Percentiles rank a stretch among this genome's conserved stretches.
phyloP scores from a whole-genome alignment of 352 stramenopile species.

The Aphanomyces stellatus region DNA sequence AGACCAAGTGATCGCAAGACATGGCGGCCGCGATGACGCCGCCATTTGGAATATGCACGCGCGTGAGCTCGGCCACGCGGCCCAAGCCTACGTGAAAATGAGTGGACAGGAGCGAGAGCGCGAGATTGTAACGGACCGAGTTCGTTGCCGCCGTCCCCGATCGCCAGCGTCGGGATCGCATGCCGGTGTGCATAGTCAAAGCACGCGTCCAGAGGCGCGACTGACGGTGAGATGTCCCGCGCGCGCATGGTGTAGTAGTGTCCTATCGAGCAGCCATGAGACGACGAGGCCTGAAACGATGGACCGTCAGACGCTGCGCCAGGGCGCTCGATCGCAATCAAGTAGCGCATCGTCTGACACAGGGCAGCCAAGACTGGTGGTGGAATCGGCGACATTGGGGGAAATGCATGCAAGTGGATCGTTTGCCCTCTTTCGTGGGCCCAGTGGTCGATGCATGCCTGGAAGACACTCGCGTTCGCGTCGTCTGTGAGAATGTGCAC shows the following conservation, averaged over 20 bases:
- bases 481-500: slow-evolving; percentile 3
- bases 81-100: not conserved
- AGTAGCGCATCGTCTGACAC: not conserved
- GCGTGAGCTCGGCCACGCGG: not conserved
- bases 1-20: not conserved
- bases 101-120: not conserved
- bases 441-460: slow-evolving; percentile 1
- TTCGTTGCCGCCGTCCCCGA: slow-evolving; percentile 3
- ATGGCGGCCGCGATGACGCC: not conserved
- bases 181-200: not conserved
- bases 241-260: slow-evolving; percentile 7
- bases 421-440: not conserved
- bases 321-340: slow-evolving; percentile 1
- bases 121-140: not conserved
- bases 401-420: not conserved
- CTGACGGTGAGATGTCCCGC: not conserved
- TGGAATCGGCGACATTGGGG: not conserved
- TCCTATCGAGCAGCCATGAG: not conserved
- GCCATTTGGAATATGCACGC: not conserved
- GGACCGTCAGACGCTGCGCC: not conserved
- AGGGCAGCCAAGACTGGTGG: not conserved
- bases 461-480: not conserved
- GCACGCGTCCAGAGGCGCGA: not conserved
- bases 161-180: not conserved
- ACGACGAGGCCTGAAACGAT: not conserved